These are phyloP conservation scores for Rhizopus delemar DNA, from an alignment of 371 early-diverging fungal genomes.

Conservation along the genomic window DNA sequence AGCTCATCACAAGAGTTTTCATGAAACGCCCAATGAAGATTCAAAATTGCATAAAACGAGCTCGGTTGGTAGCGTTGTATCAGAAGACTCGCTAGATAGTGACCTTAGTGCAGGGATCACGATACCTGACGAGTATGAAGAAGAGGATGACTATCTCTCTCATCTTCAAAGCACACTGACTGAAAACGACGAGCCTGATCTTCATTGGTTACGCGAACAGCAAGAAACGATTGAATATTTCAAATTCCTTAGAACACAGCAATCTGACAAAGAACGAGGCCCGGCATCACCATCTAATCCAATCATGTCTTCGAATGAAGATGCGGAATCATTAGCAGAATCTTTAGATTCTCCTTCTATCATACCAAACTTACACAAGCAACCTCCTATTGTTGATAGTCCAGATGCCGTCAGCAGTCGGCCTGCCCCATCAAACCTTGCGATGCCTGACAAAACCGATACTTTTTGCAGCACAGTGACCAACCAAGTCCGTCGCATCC, in stretches of 20 bases:
- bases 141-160: slow-evolving; percentile 11
- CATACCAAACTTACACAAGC: neutral
- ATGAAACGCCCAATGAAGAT: slow-evolving; percentile 6
- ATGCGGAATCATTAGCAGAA: neutral
- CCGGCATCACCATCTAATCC: neutral
- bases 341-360: neutral
- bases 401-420: neutral
- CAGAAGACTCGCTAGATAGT: slow-evolving; percentile 36
- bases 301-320: neutral
- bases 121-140: slow-evolving; percentile 5
- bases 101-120: slow-evolving; percentile 32
- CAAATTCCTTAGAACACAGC: neutral
- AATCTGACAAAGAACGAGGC: neutral
- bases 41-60: neutral
- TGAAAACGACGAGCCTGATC: slow-evolving; percentile 21
- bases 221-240: slow-evolving; percentile 30
- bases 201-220: slow-evolving; percentile 26
- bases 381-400: neutral
- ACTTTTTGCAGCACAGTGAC: neutral
- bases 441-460: neutral
- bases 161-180: slow-evolving; percentile 4
- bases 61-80: slow-evolving; percentile 21
- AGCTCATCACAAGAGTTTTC: slow-evolving; percentile 12
- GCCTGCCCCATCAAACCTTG: neutral
- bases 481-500: slow-evolving; percentile 21